A percentile compares a stretch with the other conserved stretches of the same genome.
Conservation (phyloP, 1,284 basidiomycete genomes). For the Sanghuangporus weigelae region DNA sequence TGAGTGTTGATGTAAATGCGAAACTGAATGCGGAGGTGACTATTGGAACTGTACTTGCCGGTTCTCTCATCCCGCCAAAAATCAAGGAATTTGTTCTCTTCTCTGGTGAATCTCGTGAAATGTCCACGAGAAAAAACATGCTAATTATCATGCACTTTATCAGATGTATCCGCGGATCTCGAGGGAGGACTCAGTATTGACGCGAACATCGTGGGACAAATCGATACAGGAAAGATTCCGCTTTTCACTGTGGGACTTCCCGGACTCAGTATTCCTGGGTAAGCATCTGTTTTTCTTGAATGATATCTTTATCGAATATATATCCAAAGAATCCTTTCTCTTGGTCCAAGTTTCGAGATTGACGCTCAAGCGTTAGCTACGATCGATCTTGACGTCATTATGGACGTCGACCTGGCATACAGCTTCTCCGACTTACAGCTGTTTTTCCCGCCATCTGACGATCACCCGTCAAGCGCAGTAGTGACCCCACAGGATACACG, state of each 20-base stretch:
- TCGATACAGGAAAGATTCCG: conserved; percentile 9
- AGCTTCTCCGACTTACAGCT: conserved; percentile 2
- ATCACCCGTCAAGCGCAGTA: conserved; percentile 8
- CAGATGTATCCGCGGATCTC: conserved; percentile 24
- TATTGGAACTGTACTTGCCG: conserved; percentile 38
- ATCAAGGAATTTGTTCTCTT: conserved; percentile 30
- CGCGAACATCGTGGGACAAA: conserved; percentile 22
- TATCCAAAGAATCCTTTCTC: conserved; percentile 2
- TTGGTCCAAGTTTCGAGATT: conserved; percentile 32
- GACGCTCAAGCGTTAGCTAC: conserved; percentile 23
- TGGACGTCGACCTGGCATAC: conserved; percentile 10
- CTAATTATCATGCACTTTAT: not conserved
- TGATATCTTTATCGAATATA: not conserved
- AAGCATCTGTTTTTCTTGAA: conserved; percentile 1
- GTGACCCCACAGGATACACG: conserved; percentile 30
- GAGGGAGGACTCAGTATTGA: conserved; percentile 31
- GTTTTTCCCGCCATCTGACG: conserved; percentile 7
- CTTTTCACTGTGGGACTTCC: conserved; percentile 35
- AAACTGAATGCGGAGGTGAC: conserved; percentile 32
- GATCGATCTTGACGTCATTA: conserved; percentile 7
- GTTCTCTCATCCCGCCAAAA: conserved; percentile 34
- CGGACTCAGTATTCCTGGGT: conserved; percentile 39
- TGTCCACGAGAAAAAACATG: not conserved
- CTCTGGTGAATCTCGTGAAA: conserved; percentile 20
- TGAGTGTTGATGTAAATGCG: conserved; percentile 37